Base-by-base conservation (phyloP, 1,139 yeast genomes). In the Fermentozyma sake region DNA sequence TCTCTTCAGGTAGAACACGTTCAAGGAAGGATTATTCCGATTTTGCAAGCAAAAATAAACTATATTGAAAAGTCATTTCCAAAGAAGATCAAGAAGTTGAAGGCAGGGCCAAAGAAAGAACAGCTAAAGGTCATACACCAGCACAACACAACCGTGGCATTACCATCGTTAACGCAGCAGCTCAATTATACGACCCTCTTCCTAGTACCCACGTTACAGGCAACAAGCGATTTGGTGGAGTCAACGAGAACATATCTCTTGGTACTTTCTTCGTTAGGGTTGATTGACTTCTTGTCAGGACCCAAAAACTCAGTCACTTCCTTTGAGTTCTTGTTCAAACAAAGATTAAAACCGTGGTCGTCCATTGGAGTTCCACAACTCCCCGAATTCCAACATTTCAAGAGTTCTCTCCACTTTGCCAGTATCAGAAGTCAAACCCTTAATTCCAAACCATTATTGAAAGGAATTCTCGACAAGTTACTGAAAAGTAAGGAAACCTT, bases 301-400 rank as follows among this genome's bases (percentile, higher is more conserved):
- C 70, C 76, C 6, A 39, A 50, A 4, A 50, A 58, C 23, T 52
- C 60, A 12, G 56, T 62, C 21, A 61, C 75, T 7, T 46, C 61
- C 8, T 63, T 68, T 24, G 76, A 76, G 35, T 48, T 68, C 22
- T 54, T 79, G n/a, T 85, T 70, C 50, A 62, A 71, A 13, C 57
- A 87, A 24, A 70, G 96, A 39, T 73, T 87, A 72, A 87, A 86
- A 48, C 79, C 94, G 3, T 86, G 84, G 61, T 75, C 84, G 11
- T 72, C 89, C 0, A 81, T 89, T 11, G 96, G 95, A 0, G 79
- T 79, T 5, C 96, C 97, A 0, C 68, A 65, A 16, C 48, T 72
- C 28, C 84, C 91, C 3, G 50, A 61, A 0, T 79, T 57, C 43
- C 50, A 55, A 7, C 58, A 58, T 23, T 66, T 54, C 35, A 32